Conservation (phyloP, 2,329 filamentous ascomycete genomes). For the Claviceps maximensis region DNA sequence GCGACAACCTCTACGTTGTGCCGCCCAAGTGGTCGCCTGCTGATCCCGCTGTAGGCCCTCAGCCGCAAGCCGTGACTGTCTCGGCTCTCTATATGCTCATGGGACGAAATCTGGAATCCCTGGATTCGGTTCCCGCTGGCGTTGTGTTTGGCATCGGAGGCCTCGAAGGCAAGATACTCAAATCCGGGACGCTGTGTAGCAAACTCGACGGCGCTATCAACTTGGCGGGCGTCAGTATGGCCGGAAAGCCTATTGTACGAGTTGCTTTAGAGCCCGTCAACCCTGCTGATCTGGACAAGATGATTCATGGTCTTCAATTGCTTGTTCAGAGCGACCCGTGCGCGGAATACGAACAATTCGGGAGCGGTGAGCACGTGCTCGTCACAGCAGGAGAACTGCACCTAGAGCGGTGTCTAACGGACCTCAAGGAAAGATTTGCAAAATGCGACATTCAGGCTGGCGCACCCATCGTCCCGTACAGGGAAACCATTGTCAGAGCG, state of each 20-base stretch:
- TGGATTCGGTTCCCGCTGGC: conserved; percentile 77
- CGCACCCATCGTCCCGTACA: conserved; percentile 87
- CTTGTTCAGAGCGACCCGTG: conserved; percentile 93
- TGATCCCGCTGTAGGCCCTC: conserved; percentile 55
- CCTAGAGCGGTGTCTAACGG: conserved; percentile 83
- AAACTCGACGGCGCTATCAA: conserved; percentile 78
- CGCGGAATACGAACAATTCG: conserved; percentile 85
- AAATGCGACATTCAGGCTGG: conserved; percentile 90
- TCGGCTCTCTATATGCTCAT: conserved; percentile 89
- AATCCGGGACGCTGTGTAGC: conserved; percentile 87
- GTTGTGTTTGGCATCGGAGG: conserved; percentile 93
- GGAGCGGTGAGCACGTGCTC: conserved; percentile 88
- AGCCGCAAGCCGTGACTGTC: conserved; percentile 71
- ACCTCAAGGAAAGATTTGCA: conserved; percentile 84
- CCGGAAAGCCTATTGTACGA: conserved; percentile 81
- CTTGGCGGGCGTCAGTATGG: conserved; percentile 69
- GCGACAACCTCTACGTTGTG: conserved; percentile 81
- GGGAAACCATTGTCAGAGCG: conserved; percentile 77
- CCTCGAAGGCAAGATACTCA: conserved; percentile 84
- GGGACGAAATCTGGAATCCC: conserved; percentile 74
- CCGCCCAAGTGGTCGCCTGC: conserved; percentile 87
- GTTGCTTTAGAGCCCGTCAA: conserved; percentile 91
- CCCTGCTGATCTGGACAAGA: conserved; percentile 81
- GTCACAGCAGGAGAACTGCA: conserved; percentile 90
- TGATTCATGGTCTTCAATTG: conserved; percentile 77